phyloP scores from a whole-genome alignment of 352 stramenopile species.

The Thraustotheca clavata region DNA sequence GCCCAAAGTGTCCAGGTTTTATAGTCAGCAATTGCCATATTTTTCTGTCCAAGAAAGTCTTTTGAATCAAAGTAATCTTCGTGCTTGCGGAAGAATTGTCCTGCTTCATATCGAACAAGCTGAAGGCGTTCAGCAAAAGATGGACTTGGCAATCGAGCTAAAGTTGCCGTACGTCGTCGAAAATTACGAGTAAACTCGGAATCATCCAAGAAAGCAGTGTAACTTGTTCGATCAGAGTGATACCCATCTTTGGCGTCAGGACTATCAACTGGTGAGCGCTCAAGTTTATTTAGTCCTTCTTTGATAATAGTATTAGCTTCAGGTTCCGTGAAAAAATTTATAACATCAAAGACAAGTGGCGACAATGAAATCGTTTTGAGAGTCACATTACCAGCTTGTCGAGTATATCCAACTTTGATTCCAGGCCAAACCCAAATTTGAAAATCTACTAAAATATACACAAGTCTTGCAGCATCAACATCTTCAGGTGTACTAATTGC shows the following conservation, averaged over 20 bases:
- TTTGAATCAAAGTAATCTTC: slow-evolving; percentile 73
- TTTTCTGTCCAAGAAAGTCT: slow-evolving; percentile 41
- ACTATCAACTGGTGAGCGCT: slow-evolving; percentile 51
- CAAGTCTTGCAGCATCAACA: slow-evolving; percentile 35
- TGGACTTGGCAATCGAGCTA: slow-evolving; percentile 42
- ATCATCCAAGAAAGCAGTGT: slow-evolving; percentile 59
- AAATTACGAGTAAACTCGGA: slow-evolving; percentile 57
- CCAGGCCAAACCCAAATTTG: slow-evolving; percentile 75
- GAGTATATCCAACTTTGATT: slow-evolving; percentile 52
- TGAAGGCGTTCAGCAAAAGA: slow-evolving; percentile 48
- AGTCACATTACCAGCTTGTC: slow-evolving; percentile 37
- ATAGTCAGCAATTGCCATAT: slow-evolving; percentile 35
- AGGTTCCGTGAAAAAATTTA: slow-evolving; percentile 48
- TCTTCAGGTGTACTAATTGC: slow-evolving; percentile 34
- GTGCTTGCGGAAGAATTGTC: slow-evolving; percentile 68
- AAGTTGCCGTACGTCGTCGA: slow-evolving; percentile 34
- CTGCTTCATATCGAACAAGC: slow-evolving; percentile 56
- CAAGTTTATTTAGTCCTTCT: slow-evolving; percentile 36
- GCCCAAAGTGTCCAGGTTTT: slow-evolving; percentile 43
- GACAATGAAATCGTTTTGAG: slow-evolving; percentile 54
- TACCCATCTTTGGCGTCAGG: slow-evolving; percentile 46
- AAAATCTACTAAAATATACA: slow-evolving; percentile 54
- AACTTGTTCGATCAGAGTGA: slow-evolving; percentile 52
- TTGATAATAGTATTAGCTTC: slow-evolving; percentile 49
- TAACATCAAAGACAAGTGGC: slow-evolving; percentile 54